A percentile compares a stretch with the other conserved stretches of the same genome.
These are phyloP conservation scores for Filobasidium wieringae DNA, from an alignment of 768 basidiomycete genomes.

Conservation along the genomic window DNA sequence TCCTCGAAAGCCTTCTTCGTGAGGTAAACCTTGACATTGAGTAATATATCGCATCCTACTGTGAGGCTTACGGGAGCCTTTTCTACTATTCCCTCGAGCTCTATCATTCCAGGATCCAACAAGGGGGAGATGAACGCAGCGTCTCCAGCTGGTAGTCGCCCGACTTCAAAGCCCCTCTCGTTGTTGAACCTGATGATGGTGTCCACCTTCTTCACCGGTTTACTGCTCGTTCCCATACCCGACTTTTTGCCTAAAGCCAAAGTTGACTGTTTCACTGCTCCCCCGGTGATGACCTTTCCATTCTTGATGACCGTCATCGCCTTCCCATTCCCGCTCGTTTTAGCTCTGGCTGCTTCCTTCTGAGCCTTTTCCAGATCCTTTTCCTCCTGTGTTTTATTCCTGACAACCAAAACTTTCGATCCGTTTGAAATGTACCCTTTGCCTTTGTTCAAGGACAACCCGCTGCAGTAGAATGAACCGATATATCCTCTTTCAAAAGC, in stretches of 20 bases:
- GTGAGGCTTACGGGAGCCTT: conserved; percentile 62
- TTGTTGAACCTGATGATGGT: conserved; percentile 31
- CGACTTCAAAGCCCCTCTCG: conserved; percentile 11
- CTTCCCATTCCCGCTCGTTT: conserved; percentile 14
- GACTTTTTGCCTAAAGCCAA: conserved; percentile 28
- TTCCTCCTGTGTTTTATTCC: conserved; percentile 20
- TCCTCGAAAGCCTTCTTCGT: conserved; percentile 52
- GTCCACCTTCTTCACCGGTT: conserved; percentile 21
- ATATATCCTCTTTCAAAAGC: conserved; percentile 27
- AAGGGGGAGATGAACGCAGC: conserved; percentile 13
- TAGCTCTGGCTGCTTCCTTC: conserved; percentile 18
- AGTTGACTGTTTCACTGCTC: conserved; percentile 31
- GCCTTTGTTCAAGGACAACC: conserved; percentile 35
- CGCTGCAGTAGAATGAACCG: conserved; percentile 35
- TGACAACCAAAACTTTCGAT: conserved; percentile 27
- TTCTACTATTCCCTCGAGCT: conserved; percentile 58
- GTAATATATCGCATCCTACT: conserved; percentile 64
- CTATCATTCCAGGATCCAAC: conserved; percentile 46
- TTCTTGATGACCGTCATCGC: conserved; percentile 20
- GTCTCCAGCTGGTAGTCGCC: conserved; percentile 10
- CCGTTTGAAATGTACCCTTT: conserved; percentile 35
- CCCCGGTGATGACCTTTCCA: conserved; percentile 30
- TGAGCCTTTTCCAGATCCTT: conserved; percentile 17
- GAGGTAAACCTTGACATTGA: conserved; percentile 63
- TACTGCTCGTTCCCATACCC: conserved; percentile 5